Conservation (phyloP, 371 early-diverging fungal genomes). For the Actinomortierella ambigua region DNA sequence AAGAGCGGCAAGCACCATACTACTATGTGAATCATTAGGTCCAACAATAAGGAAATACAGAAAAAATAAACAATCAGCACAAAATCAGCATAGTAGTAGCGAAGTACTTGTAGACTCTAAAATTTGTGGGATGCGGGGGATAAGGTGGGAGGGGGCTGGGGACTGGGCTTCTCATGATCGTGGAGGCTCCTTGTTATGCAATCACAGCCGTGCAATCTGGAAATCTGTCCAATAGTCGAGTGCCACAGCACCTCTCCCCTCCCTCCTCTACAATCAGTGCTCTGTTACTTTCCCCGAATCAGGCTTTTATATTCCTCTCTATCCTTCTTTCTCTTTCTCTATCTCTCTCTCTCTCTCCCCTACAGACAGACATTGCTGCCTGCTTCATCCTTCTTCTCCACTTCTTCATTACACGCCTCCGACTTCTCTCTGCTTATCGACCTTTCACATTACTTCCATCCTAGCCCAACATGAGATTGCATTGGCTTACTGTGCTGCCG, state of each 20-base stretch:
- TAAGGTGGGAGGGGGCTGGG: too few species aligned
- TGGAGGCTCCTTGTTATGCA: too few species aligned
- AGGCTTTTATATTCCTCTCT: not conserved
- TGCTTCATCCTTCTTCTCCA: conserved; percentile 1
- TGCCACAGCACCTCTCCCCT: too few species aligned
- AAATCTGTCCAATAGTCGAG: too few species aligned
- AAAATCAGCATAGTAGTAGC: too few species aligned
- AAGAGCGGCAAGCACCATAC: conserved; percentile 4
- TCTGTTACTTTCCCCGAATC: not conserved
- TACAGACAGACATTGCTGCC: not conserved
- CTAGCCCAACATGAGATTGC: conserved; percentile 22
- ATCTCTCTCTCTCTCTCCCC: not conserved
- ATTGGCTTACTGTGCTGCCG: conserved; percentile 28
- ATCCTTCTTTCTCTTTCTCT: not conserved
- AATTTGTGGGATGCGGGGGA: too few species aligned
- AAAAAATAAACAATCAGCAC: not conserved
- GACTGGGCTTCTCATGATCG: too few species aligned
- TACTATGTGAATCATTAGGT: conserved; percentile 1
- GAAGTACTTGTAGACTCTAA: too few species aligned
- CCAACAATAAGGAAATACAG: too few species aligned
- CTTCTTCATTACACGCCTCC: not conserved
- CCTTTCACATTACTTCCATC: not conserved
- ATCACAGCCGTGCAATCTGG: too few species aligned
- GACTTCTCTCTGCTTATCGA: not conserved
- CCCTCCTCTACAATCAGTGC: too few species aligned